Evolutionary conservation across 495 filamentous ascomycete species (phyloP), one percentile per base, ranked within the genome.

Genomic region (Lepidopterella palustris): DNA sequence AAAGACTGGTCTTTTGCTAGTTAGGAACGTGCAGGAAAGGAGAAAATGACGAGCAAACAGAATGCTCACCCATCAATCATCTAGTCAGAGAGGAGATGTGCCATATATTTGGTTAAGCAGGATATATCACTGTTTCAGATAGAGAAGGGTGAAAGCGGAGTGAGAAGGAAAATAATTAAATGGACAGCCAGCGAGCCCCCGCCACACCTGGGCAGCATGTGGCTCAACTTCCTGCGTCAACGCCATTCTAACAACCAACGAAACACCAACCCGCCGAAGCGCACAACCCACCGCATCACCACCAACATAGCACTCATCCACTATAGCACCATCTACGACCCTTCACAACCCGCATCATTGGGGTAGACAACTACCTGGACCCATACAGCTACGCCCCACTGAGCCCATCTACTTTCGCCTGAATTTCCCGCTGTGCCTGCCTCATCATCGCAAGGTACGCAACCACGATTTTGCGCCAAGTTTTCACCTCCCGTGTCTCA

Each of bases 351-450:
- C 47, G 47, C 15, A 18, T 25, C 23, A 27, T 27, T 50, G 47
- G 47, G 47, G 47, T 50, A 50, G 23, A 50, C 47, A 24, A 13
- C 47, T 50, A 26, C 23, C 47, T 25, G 15, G 21, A 50, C 47
- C 47, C 26, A 24, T 18, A 11, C n/a, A 18, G 47, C 47, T 24
- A 50, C 47, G 21, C 20, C 25, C 47, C 20, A 27, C 47, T 15
- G 15, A 42, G 35, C 35, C 47, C 29, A 8, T 26, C 52, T 2
- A 0, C 28, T 27, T n/a, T n/a, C 25, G 25, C 28, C 13, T 27
- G 20, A 54, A 54, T 35, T 35, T 54, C 11, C 52, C 25, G 52
- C 52, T 27, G 8, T 54, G 47, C 52, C 52, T 40, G 32, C 52
- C 28, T 32, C 25, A 40, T 54, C 28, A 32, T 27, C 52, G 35